phyloP scores from a whole-genome alignment of 148 eudicot genomes.

The Talinum fruticosum region DNA sequence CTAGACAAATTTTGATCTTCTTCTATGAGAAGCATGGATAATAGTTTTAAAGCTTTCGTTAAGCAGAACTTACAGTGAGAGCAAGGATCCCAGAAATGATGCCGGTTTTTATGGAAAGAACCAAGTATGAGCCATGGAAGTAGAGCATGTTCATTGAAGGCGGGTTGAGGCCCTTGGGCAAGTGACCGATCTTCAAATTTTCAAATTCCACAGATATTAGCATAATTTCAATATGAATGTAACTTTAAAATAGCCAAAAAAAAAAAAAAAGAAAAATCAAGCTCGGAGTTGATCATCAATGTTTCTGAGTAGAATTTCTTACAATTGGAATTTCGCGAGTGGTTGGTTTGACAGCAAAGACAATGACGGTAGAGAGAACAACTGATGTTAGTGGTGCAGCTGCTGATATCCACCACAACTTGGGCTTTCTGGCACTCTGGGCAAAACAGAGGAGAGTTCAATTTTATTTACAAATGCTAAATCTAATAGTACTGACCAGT shows the following conservation, averaged over 20 bases:
- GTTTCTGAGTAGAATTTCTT: conserved; percentile 28
- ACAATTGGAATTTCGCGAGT: conserved; percentile 54
- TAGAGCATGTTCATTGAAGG: conserved; percentile 72
- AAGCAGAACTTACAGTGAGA: conserved; percentile 65
- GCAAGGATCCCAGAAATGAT: conserved; percentile 76
- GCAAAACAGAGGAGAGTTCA: not conserved
- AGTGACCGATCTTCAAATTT: conserved; percentile 65
- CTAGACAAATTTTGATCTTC: not conserved
- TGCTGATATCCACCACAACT: conserved; percentile 87
- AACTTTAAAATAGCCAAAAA: not conserved
- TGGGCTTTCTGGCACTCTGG: conserved; percentile 70
- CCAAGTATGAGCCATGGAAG: conserved; percentile 57
- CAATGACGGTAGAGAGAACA: conserved; percentile 64
- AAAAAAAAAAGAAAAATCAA: no score
- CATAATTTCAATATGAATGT: not conserved
- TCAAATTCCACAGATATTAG: no score
- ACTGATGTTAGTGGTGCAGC: conserved; percentile 88
- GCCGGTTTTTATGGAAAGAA: conserved; percentile 76
- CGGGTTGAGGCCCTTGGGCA: conserved; percentile 84
- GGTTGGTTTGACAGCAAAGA: conserved; percentile 52
- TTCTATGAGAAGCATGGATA: not conserved
- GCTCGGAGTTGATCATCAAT: no score
- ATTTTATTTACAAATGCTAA: not conserved
- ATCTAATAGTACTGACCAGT: not conserved
- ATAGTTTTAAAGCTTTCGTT: not conserved